Conservation (phyloP, 2,329 filamentous ascomycete genomes). For the Aspergillus candidus region DNA sequence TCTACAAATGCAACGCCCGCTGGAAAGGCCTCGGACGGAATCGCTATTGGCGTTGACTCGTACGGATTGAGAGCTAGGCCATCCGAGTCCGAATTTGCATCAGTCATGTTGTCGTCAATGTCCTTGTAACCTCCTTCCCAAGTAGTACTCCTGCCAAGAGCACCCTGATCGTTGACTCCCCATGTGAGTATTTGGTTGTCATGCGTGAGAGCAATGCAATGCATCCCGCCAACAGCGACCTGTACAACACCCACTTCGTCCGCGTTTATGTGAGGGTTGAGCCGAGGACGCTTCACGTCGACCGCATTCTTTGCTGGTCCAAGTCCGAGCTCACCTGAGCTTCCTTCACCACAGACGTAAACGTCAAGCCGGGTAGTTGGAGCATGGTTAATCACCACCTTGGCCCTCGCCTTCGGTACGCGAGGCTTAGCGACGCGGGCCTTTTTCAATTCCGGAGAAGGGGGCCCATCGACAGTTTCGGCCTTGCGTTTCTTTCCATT, state of each 20-base stretch:
- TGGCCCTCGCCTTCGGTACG: slow-evolving; percentile 28
- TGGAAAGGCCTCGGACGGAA: slow-evolving; percentile 46
- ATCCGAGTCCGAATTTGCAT: slow-evolving; percentile 41
- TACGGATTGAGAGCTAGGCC: slow-evolving; percentile 52
- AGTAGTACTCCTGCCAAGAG: slow-evolving; percentile 66
- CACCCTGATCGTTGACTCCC: slow-evolving; percentile 82
- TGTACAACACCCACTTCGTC: slow-evolving; percentile 62
- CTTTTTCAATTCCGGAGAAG: slow-evolving; percentile 26
- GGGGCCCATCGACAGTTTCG: slow-evolving; percentile 22
- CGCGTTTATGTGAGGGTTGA: slow-evolving; percentile 56
- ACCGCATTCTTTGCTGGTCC: slow-evolving; percentile 60
- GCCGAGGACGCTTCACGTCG: slow-evolving; percentile 68
- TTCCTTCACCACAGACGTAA: slow-evolving; percentile 74
- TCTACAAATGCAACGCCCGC: slow-evolving; percentile 51
- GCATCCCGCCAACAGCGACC: slow-evolving; percentile 75
- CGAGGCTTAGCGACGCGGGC: slow-evolving; percentile 22
- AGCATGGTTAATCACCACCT: slow-evolving; percentile 54
- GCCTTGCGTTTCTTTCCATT: slow-evolving; percentile 32
- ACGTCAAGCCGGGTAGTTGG: slow-evolving; percentile 58
- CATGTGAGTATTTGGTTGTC: slow-evolving; percentile 79
- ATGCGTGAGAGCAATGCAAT: slow-evolving; percentile 67
- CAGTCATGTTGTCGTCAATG: slow-evolving; percentile 37
- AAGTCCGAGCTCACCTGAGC: slow-evolving; percentile 75
- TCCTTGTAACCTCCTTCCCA: slow-evolving; percentile 59
- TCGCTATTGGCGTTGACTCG: slow-evolving; percentile 50